Base-by-base conservation (phyloP, 1,284 basidiomycete genomes). In the Thecaphora frezii region DNA sequence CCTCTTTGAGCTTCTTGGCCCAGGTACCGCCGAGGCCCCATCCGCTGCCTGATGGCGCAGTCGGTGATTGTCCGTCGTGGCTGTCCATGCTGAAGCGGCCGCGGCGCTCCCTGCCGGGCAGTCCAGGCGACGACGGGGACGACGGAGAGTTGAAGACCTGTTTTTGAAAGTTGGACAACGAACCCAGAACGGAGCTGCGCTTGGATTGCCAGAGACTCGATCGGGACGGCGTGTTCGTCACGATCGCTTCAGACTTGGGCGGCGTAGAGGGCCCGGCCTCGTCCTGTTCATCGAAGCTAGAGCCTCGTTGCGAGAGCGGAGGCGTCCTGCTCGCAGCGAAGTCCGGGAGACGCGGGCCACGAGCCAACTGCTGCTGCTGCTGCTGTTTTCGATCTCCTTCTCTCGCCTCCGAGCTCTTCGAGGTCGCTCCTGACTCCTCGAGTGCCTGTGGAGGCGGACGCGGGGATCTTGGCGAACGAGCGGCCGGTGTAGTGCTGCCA, bases 1-100 rank as follows among this genome's bases (percentile, higher is more conserved):
- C 64, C 44, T 62, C 55, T 16, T 57, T 58, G 53, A 66, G 37
- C 1, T 52, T 51, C 44, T 49, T 55, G 18, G 58, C 37, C n/a
- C 61, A 54, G 48, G 55, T 53, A 16, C 41, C 37, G 7, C 56
- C 48, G 16, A 64, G 56, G 36, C 42, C 42, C 42, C 21, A 24
- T 5, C 48, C 46, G 33, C 33, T 36, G 12, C 12, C 12, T 4
- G 33, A 36, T 9, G 33, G 33, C 13, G 33, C 16, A 9, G 33
- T 36, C 22, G 19, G 40, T 19, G 40, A 41, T 18, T 22, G 40
- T 19, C n/a, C 21, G 18, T 33, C 41, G 23, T 48, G 37, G 2
- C 50, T 24, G 18, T 30, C 24, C 7, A 7, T 14, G 14, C 28
- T 7, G 28, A 14, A 8, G 28, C 28, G 28, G 33, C 5, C 12